These are phyloP conservation scores for Talaromyces atroroseus DNA, from an alignment of 2,329 filamentous ascomycete genomes.

Conservation along the genomic window DNA sequence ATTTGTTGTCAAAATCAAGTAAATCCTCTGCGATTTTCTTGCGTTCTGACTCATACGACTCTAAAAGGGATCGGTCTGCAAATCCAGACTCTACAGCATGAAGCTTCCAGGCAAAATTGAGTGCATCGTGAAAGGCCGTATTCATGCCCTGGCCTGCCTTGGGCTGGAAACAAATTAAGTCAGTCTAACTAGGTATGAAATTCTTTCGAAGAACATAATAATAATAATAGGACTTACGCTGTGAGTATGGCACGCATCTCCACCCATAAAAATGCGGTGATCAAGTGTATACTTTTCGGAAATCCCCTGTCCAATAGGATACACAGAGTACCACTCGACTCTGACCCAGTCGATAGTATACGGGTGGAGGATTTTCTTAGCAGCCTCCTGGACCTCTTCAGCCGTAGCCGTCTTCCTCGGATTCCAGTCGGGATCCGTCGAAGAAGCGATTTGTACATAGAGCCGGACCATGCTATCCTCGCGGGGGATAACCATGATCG, in stretches of 20 bases:
- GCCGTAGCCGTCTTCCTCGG: slow-evolving; percentile 56
- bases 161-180: slow-evolving; percentile 31
- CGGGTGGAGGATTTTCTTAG: slow-evolving; percentile 55
- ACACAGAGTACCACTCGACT: slow-evolving; percentile 62
- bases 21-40: slow-evolving; percentile 79
- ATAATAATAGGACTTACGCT: slow-evolving; percentile 32
- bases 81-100: slow-evolving; percentile 83
- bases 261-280: slow-evolving; percentile 61
- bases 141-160: slow-evolving; percentile 63
- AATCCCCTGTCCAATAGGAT: slow-evolving; percentile 61
- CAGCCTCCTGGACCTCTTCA: slow-evolving; percentile 54
- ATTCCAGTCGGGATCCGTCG: slow-evolving; percentile 56
- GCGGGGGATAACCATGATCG: slow-evolving; percentile 57
- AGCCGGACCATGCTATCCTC: slow-evolving; percentile 47
- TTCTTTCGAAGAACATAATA: neutral
- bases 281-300: slow-evolving; percentile 60
- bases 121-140: slow-evolving; percentile 58
- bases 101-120: slow-evolving; percentile 94
- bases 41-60: slow-evolving; percentile 82
- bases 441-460: slow-evolving; percentile 56
- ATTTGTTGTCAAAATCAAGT: slow-evolving; percentile 79
- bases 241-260: slow-evolving; percentile 61
- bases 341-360: slow-evolving; percentile 60
- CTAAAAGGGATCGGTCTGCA: slow-evolving; percentile 66
- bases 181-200: slow-evolving; percentile 8